phyloP scores from a whole-genome alignment of 1,139 yeast species.

The Kodamaea anthophila region DNA sequence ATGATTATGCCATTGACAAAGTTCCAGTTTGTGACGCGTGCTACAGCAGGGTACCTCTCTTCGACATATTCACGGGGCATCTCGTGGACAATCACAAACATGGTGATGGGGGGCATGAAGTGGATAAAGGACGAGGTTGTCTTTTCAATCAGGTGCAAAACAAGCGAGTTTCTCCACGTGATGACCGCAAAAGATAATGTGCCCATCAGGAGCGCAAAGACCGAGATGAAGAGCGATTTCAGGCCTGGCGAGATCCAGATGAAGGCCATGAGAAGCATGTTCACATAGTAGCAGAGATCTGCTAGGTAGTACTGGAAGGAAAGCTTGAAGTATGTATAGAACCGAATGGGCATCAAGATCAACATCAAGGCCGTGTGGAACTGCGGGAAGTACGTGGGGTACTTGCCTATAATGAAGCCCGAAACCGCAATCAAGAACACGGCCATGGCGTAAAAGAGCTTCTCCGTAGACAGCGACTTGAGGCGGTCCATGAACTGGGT shows the following conservation, averaged over 20 bases:
- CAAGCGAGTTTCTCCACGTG: slow-evolving; percentile 93
- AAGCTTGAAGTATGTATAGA: slow-evolving; percentile 73
- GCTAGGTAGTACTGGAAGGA: slow-evolving; percentile 85
- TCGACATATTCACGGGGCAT: slow-evolving; percentile 50
- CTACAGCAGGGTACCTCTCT: slow-evolving; percentile 75
- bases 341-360: slow-evolving; percentile 75
- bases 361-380: slow-evolving; percentile 61
- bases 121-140: slow-evolving; percentile 92
- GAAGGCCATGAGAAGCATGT: slow-evolving; percentile 58
- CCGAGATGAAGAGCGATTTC: slow-evolving; percentile 64
- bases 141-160: slow-evolving; percentile 85
- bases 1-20: slow-evolving; percentile 65
- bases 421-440: slow-evolving; percentile 61
- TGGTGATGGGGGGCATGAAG: slow-evolving; percentile 80
- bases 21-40: slow-evolving; percentile 60
- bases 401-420: slow-evolving; percentile 73
- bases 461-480: slow-evolving; percentile 64
- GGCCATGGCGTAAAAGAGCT: slow-evolving; percentile 72
- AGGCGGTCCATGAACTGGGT: slow-evolving; percentile 44
- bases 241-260: slow-evolving; percentile 83
- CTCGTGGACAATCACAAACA: slow-evolving; percentile 84
- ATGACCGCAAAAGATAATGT: slow-evolving; percentile 90
- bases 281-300: slow-evolving; percentile 90
- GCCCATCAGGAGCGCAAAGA: slow-evolving; percentile 84
- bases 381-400: slow-evolving; percentile 71